These are phyloP conservation scores for Petunia hybrid DNA, from an alignment of 305 asterid species.

Conservation along the genomic window DNA sequence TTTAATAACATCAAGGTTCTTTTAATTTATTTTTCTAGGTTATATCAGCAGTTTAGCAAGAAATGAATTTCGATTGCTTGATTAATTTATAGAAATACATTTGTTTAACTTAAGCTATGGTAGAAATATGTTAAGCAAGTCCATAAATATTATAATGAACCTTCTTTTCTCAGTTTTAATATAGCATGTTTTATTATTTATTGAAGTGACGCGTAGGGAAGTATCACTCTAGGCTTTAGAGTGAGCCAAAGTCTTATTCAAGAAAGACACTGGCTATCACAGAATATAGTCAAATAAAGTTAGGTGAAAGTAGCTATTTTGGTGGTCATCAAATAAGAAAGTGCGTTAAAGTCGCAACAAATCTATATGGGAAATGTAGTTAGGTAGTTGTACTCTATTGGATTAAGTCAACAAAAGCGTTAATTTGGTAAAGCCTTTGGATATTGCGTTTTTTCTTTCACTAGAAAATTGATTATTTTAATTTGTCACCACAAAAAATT, in stretches of 20 bases:
- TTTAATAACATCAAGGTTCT: background rate
- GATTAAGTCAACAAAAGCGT: conserved; percentile 14
- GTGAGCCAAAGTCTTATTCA: background rate
- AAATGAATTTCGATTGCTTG: background rate
- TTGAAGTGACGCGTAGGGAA: background rate
- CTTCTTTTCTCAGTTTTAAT: background rate
- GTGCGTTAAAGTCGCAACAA: background rate
- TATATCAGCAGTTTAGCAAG: background rate
- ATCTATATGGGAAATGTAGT: background rate
- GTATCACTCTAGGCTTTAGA: background rate
- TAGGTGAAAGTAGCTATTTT: background rate
- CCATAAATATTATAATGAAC: background rate
- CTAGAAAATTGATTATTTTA: background rate
- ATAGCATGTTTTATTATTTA: background rate
- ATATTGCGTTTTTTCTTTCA: background rate
- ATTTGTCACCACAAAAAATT: background rate
- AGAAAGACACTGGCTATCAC: background rate
- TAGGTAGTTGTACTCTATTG: conserved; percentile 17
- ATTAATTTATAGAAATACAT: background rate
- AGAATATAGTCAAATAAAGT: background rate
- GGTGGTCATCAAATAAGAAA: conserved; percentile 8
- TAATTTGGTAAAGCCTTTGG: background rate
- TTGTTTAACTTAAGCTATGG: background rate
- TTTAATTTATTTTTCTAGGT: background rate
- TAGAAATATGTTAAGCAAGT: too few relatives aligned